Conservation (phyloP, 2,329 filamentous ascomycete genomes). For the Nemania sp. region DNA sequence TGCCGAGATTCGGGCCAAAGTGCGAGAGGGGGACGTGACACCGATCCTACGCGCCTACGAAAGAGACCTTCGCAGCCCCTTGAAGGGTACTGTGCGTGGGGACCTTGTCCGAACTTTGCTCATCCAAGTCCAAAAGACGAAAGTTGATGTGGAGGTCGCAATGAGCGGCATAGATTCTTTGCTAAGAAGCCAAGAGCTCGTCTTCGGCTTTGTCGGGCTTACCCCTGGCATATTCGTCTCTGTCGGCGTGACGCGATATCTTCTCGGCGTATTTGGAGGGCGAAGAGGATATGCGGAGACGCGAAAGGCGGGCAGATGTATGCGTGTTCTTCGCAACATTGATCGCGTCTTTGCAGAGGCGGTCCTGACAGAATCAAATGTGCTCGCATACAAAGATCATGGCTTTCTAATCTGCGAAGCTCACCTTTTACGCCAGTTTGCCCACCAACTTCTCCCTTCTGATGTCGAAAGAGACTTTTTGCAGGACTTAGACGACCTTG, state of each 20-base stretch:
- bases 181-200: conserved; percentile 92
- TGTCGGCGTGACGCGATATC: conserved; percentile 72
- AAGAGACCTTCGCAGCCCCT: conserved; percentile 78
- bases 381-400: conserved; percentile 89
- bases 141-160: conserved; percentile 95
- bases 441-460: conserved; percentile 68
- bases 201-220: conserved; percentile 95
- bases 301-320: conserved; percentile 68
- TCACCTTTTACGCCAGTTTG: conserved; percentile 75
- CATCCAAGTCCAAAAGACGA: conserved; percentile 98
- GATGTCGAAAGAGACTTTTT: conserved; percentile 82
- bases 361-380: conserved; percentile 69
- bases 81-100: conserved; percentile 80
- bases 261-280: conserved; percentile 69
- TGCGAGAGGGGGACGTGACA: conserved; percentile 90
- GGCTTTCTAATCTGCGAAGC: conserved; percentile 88
- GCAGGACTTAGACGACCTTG: conserved; percentile 83
- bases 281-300: conserved; percentile 68
- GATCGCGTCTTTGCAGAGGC: conserved; percentile 76
- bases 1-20: conserved; percentile 72
- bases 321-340: conserved; percentile 83
- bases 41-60: conserved; percentile 91
- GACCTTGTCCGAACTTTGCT: conserved; percentile 88
- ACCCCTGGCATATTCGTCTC: conserved; percentile 91
- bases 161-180: conserved; percentile 94